phyloP scores from a whole-genome alignment of 192 early-diverging fungal genomes.

The Allomyces javanicus region DNA sequence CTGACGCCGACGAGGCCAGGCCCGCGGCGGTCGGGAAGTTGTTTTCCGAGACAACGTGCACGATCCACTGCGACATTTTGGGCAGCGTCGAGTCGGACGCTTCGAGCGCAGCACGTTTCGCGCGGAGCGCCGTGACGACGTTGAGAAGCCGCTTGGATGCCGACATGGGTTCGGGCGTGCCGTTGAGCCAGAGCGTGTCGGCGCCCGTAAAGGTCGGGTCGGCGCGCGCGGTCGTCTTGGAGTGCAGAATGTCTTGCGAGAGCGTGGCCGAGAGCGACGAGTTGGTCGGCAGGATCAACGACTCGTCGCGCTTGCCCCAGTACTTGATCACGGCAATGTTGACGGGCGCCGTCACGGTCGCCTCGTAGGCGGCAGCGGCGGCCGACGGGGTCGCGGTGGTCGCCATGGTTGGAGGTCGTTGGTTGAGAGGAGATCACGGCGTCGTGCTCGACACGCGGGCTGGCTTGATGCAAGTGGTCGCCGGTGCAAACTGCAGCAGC shows the following conservation, averaged over 20 bases:
- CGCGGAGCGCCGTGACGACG: constrained; percentile 57
- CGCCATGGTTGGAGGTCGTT: neutral
- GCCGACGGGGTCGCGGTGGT: neutral
- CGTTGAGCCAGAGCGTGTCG: constrained; percentile 77
- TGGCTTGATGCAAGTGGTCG: too few relatives aligned
- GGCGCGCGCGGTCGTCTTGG: constrained; percentile 74
- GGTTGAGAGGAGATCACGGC: too few relatives aligned
- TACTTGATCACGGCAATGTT: constrained; percentile 99
- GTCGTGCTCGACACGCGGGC: too few relatives aligned
- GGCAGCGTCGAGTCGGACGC: constrained; percentile 6
- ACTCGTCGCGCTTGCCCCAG: constrained; percentile 90
- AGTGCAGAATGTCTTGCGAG: constrained; percentile 85
- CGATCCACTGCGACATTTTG: constrained; percentile 31
- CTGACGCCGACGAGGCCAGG: constrained; percentile 88
- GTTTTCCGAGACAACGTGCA: constrained; percentile 91
- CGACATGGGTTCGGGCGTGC: constrained; percentile 58
- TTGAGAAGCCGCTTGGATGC: constrained; percentile 67
- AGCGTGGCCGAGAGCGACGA: constrained; percentile 91
- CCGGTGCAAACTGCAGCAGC: too few relatives aligned
- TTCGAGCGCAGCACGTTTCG: constrained; percentile 51
- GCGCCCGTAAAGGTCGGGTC: constrained; percentile 39
- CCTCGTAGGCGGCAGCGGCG: constrained; percentile 3
- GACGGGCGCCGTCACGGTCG: constrained; percentile 87
- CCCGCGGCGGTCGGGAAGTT: constrained; percentile 99
- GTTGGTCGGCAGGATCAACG: constrained; percentile 89